Base-by-base conservation (phyloP, 164 flowering plant species). In the Vitis rotundifolia region DNA sequence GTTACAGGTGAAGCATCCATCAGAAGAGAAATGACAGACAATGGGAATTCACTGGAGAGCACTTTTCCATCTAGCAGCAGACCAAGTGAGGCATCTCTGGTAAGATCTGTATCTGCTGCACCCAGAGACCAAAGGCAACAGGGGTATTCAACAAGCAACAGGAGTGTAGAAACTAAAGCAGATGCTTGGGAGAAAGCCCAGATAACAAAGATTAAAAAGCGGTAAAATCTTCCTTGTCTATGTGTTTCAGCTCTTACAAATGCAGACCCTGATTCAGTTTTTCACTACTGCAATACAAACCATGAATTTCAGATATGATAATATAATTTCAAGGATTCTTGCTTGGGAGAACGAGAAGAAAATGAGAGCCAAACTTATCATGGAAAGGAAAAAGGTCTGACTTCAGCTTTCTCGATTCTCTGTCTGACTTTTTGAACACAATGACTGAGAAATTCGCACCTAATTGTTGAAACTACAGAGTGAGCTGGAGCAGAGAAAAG, bases 271-370 rank as follows among this genome's bases (percentile, higher is more conserved):
- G 44, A 37, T 37, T 3, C 44, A 37, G 44, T 37, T 37, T 37
- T 37, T 37, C 44, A 37, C 44, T 37, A 6, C 44, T 37, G 44
- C 44, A 37, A 37, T 37, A 6, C 44, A 37, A 37, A 37, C 5
- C 44, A 37, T 18, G 61, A 59, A 16, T 77, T 79, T 62, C 87
- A 93, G 98, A 87, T 84, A 84, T 51, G 85, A 81, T 55, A 84
- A 80, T 78, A 76, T 76, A 69, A 83, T 72, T 18, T 75, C 83
- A 8, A 67, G 69, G 10, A 86, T 89, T 64, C 53, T 70, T 47
- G 74, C 80, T 19, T 93, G 97, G 98, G 94, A 93, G 69, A 80
- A 78, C 22, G 83, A 83, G 73, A 93, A 81, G 78, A 89, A 83
- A 77, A 54, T 56, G 75, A 81, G 68, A 65, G 91, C 90, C 54